phyloP scores from a whole-genome alignment of 2,329 filamentous ascomycete genomes.

The Arthrinium puccinioides region DNA sequence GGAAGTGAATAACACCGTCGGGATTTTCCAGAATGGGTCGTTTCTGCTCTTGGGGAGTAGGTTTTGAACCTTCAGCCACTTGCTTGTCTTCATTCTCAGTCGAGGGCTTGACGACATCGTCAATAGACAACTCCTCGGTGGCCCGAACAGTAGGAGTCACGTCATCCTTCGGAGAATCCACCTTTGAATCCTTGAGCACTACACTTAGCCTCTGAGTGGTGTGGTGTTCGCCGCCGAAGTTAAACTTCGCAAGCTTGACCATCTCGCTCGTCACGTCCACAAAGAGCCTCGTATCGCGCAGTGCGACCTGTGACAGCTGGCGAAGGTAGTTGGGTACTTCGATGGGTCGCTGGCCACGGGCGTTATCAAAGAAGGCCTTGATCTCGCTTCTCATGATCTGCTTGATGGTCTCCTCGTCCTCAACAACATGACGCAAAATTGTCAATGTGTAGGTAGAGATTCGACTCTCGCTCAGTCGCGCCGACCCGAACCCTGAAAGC shows the following conservation, averaged over 20 bases:
- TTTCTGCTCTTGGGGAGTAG: constrained; percentile 57
- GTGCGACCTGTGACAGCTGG: constrained; percentile 67
- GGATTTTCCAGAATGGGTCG: constrained; percentile 83
- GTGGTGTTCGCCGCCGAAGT: constrained; percentile 19
- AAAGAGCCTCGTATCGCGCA: constrained; percentile 79
- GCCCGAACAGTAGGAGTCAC: constrained; percentile 38
- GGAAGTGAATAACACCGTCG: constrained; percentile 90
- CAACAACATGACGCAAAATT: constrained; percentile 84
- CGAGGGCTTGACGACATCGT: constrained; percentile 52
- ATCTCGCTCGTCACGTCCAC: constrained; percentile 82
- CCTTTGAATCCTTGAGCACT: constrained; percentile 31
- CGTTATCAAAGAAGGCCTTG: constrained; percentile 62
- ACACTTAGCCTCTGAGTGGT: constrained; percentile 24
- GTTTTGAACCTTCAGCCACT: constrained; percentile 59
- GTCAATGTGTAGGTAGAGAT: constrained; percentile 65
- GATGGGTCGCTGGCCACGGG: constrained; percentile 41
- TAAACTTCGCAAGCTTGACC: constrained; percentile 63
- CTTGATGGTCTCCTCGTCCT: constrained; percentile 85
- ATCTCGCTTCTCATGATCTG: constrained; percentile 93
- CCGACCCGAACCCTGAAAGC: constrained; percentile 69
- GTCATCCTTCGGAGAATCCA: constrained; percentile 26
- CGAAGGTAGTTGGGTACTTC: constrained; percentile 71
- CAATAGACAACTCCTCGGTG: constrained; percentile 38
- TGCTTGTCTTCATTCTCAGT: constrained; percentile 54
- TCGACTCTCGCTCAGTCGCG: constrained; percentile 55